phyloP scores from a whole-genome alignment of 148 eudicot genomes.

The Gaultheria prostrata region DNA sequence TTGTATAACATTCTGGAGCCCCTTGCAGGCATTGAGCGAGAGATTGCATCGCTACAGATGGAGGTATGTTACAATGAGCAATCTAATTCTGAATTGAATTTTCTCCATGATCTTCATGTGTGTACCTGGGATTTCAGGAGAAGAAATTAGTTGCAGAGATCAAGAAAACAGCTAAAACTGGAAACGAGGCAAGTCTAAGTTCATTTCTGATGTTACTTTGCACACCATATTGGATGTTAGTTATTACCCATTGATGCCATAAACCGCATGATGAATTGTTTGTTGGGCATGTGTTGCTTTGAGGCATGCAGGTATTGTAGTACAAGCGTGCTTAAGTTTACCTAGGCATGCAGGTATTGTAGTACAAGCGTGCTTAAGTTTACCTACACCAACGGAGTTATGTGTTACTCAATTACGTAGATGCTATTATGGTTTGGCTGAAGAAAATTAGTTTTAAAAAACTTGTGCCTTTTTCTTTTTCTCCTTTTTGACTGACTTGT shows the following conservation, averaged over 20 bases:
- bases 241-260: background rate
- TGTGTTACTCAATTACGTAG: background rate
- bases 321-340: background rate
- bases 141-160: conserved; percentile 72
- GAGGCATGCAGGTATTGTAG: background rate
- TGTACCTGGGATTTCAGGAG: conserved; percentile 40
- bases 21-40: conserved; percentile 59
- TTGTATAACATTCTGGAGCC: conserved; percentile 1
- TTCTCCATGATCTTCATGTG: background rate
- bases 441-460: background rate
- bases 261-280: background rate
- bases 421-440: background rate
- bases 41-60: conserved; percentile 59
- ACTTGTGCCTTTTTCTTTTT: background rate
- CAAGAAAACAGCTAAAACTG: conserved; percentile 71
- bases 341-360: background rate
- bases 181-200: conserved; percentile 57
- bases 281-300: background rate
- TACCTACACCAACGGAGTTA: background rate
- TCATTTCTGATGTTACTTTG: conserved; percentile 9
- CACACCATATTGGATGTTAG: background rate
- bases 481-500: background rate
- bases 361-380: background rate
- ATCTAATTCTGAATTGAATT: background rate
- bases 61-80: conserved; percentile 42